These are phyloP conservation scores for Dothiorella sarmentorum DNA, from an alignment of 2,329 filamentous ascomycete species.

Conservation along the genomic window DNA sequence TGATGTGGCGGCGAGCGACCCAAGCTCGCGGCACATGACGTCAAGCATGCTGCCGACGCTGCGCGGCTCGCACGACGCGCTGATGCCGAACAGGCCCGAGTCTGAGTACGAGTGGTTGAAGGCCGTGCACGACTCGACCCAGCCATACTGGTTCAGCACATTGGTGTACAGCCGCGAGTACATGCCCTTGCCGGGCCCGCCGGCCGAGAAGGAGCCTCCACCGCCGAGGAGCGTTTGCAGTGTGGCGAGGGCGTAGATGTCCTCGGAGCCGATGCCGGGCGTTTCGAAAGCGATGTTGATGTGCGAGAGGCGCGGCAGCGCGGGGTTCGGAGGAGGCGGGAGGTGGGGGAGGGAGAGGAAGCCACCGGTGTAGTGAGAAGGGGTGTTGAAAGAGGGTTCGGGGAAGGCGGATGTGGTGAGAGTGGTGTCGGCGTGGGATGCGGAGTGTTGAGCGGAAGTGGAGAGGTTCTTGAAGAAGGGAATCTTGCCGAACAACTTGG, in stretches of 20 bases:
- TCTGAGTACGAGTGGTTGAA: conserved; percentile 99
- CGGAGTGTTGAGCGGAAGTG: conserved; percentile 65
- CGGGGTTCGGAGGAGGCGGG: conserved; percentile 72
- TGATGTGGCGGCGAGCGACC: conserved; percentile 69
- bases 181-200: conserved; percentile 97
- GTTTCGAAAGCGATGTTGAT: conserved; percentile 96
- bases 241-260: conserved; percentile 95
- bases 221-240: conserved; percentile 94
- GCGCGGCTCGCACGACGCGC: conserved; percentile 76
- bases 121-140: conserved; percentile 92
- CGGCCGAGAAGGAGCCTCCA: conserved; percentile 93
- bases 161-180: conserved; percentile 97
- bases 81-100: conserved; percentile 91
- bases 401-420: conserved; percentile 28
- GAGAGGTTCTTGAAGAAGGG: conserved; percentile 89
- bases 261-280: conserved; percentile 80
- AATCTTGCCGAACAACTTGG: conserved; percentile 73
- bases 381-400: conserved; percentile 56
- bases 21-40: conserved; percentile 89
- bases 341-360: conserved; percentile 82
- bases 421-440: conserved; percentile 30
- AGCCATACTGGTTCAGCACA: conserved; percentile 94
- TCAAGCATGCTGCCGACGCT: conserved; percentile 83
- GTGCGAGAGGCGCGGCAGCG: conserved; percentile 77
- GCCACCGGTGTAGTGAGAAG: conserved; percentile 87